Evolutionary conservation across 768 basidiomycete species (phyloP).

Genomic region (Russula ochroleuca): DNA sequence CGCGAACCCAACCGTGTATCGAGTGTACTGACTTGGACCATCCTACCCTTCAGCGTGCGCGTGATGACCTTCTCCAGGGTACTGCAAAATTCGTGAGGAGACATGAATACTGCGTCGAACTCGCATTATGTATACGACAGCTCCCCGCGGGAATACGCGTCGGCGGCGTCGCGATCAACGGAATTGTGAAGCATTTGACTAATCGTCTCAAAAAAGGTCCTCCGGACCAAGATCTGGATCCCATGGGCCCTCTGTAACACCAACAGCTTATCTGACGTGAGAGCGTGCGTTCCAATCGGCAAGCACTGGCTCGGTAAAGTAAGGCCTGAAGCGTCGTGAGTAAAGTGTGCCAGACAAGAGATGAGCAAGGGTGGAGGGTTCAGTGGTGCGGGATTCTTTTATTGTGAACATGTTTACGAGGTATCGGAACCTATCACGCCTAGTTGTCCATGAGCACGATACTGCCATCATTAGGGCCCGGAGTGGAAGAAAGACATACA

Average conservation of each 20-base stretch:
- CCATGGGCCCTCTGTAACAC: constrained; percentile 98
- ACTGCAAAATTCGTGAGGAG: constrained; percentile 36
- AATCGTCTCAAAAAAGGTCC: constrained; percentile 97
- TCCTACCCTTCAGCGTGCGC: constrained; percentile 77
- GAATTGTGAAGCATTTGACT: constrained; percentile 94
- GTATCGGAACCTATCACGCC: constrained; percentile 87
- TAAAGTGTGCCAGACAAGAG: constrained; percentile 94
- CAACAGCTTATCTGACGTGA: constrained; percentile 86
- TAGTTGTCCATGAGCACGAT: constrained; percentile 32
- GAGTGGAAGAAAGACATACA: constrained; percentile 47
- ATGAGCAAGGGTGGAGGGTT: constrained; percentile 93
- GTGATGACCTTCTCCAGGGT: constrained; percentile 75
- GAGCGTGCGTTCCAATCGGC: constrained; percentile 74
- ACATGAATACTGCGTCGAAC: constrained; percentile 33
- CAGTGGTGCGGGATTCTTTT: constrained; percentile 96
- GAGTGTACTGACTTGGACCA: neutral
- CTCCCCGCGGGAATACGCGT: constrained; percentile 95
- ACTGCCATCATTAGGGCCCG: neutral
- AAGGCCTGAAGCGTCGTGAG: constrained; percentile 93
- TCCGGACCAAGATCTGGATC: constrained; percentile 95
- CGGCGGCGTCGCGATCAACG: constrained; percentile 95
- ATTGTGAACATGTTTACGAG: constrained; percentile 99
- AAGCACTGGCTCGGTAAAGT: constrained; percentile 94
- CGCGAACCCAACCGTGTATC: constrained; percentile 30
- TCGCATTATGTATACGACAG: constrained; percentile 92